phyloP scores from a whole-genome alignment of 768 basidiomycete species.

The Boletus sp. region DNA sequence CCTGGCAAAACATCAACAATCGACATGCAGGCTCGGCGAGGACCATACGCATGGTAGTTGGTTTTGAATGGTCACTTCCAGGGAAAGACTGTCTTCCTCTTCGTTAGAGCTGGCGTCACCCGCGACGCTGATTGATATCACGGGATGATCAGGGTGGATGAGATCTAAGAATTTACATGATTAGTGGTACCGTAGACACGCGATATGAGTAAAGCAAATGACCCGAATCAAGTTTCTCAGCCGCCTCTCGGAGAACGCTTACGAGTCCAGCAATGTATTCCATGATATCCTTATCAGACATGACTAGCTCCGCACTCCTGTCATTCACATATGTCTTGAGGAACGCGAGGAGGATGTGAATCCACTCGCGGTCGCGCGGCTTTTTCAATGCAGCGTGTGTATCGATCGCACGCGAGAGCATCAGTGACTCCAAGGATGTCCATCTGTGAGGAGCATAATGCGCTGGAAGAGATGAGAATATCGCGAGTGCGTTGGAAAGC shows the following conservation, averaged over 20 bases:
- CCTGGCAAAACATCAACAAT: slow-evolving; percentile 38
- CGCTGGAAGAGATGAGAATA: slow-evolving; percentile 78
- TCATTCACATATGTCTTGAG: slow-evolving; percentile 66
- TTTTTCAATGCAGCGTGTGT: slow-evolving; percentile 58
- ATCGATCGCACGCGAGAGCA: slow-evolving; percentile 72
- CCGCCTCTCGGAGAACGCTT: slow-evolving; percentile 45
- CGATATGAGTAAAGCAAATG: slow-evolving; percentile 11
- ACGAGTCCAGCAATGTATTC: slow-evolving; percentile 55
- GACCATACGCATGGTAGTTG: slow-evolving; percentile 70
- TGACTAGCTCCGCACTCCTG: slow-evolving; percentile 49
- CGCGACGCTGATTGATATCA: slow-evolving; percentile 51
- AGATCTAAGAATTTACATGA: slow-evolving; percentile 48
- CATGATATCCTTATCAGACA: slow-evolving; percentile 49
- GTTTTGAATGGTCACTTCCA: slow-evolving; percentile 64
- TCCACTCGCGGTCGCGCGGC: slow-evolving; percentile 74
- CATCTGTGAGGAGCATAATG: slow-evolving; percentile 83
- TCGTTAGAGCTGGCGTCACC: slow-evolving; percentile 49
- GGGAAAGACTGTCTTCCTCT: slow-evolving; percentile 62
- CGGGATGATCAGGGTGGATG: slow-evolving; percentile 66
- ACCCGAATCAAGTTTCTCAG: slow-evolving; percentile 57
- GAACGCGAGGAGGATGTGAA: slow-evolving; percentile 73
- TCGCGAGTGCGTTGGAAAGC: slow-evolving; percentile 58
- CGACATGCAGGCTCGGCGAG: not conserved
- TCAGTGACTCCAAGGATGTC: slow-evolving; percentile 76
- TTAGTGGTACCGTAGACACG: slow-evolving; percentile 10